These are phyloP conservation scores for Trichomonas vaginalis DNA, from an alignment of 208 protist genomes.

Conservation along the genomic window DNA sequence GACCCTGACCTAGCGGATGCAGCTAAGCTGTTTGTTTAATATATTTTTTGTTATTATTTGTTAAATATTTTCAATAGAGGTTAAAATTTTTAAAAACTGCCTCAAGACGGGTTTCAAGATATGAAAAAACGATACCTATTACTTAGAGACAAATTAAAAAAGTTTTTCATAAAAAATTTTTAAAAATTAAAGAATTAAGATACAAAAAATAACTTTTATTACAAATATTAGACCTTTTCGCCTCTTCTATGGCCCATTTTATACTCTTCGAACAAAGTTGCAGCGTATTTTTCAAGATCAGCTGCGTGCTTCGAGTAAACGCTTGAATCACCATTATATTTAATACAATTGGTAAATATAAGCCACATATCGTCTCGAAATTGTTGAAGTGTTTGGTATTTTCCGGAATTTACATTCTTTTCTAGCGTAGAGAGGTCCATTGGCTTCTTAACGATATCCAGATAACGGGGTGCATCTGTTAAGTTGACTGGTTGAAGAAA, in stretches of 20 bases:
- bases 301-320: conserved; percentile 21
- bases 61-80: too few relatives aligned
- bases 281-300: not conserved
- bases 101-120: too few relatives aligned
- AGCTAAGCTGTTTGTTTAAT: not conserved
- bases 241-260: not conserved
- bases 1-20: not conserved
- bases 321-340: not conserved
- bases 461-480: not conserved
- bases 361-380: conserved; percentile 11
- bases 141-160: too few relatives aligned
- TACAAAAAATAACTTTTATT: too few relatives aligned
- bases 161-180: too few relatives aligned
- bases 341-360: not conserved
- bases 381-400: not conserved
- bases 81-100: too few relatives aligned
- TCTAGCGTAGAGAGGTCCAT: conserved; percentile 16
- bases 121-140: too few relatives aligned
- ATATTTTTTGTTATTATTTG: not conserved
- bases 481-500: not conserved
- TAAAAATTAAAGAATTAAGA: too few relatives aligned
- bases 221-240: too few relatives aligned
- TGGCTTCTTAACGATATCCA: not conserved
- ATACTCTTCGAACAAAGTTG: not conserved
- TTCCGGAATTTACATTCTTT: not conserved